phyloP scores from a whole-genome alignment of 495 filamentous ascomycete genomes.

The Penicillium ochrochloron region DNA sequence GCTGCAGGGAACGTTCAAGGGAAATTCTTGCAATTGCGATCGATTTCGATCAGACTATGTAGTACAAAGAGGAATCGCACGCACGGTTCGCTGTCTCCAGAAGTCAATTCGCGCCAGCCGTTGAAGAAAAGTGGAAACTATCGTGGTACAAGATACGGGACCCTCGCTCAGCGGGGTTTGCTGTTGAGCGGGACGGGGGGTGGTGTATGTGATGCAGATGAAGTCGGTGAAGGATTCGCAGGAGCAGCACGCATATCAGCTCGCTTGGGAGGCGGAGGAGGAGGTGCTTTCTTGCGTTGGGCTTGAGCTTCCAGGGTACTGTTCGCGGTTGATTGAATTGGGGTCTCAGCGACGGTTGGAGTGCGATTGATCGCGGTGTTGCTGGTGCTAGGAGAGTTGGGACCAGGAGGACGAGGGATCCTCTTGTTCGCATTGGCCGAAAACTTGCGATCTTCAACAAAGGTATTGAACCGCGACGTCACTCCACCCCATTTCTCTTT shows the following conservation, averaged over 20 bases:
- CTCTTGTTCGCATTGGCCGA: slow-evolving; percentile 37
- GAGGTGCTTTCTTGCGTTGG: slow-evolving; percentile 67
- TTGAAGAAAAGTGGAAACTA: slow-evolving; percentile 2
- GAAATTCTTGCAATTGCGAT: neutral
- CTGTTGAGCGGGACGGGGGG: slow-evolving; percentile 48
- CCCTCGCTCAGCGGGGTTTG: slow-evolving; percentile 48
- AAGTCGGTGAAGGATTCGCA: slow-evolving; percentile 22
- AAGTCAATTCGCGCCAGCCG: slow-evolving; percentile 13
- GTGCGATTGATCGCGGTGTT: neutral
- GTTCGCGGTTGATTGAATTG: slow-evolving; percentile 18
- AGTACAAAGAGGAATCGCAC: neutral
- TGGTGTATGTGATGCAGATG: slow-evolving; percentile 36
- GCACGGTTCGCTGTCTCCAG: neutral
- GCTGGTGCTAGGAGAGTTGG: slow-evolving; percentile 11
- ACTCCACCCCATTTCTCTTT: slow-evolving; percentile 61
- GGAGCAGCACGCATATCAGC: slow-evolving; percentile 44
- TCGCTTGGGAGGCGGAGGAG: slow-evolving; percentile 69
- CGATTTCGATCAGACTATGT: neutral
- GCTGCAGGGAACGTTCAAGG: neutral
- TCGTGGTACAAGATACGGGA: slow-evolving; percentile 7
- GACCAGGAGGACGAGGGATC: slow-evolving; percentile 36
- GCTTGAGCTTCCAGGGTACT: slow-evolving; percentile 25
- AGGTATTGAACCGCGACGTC: slow-evolving; percentile 40
- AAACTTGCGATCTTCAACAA: slow-evolving; percentile 42
- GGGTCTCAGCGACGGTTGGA: slow-evolving; percentile 14